These are phyloP conservation scores for Mayamaea pseudoterrestris DNA, from an alignment of 108 stramenopile genomes.

Conservation along the genomic window DNA sequence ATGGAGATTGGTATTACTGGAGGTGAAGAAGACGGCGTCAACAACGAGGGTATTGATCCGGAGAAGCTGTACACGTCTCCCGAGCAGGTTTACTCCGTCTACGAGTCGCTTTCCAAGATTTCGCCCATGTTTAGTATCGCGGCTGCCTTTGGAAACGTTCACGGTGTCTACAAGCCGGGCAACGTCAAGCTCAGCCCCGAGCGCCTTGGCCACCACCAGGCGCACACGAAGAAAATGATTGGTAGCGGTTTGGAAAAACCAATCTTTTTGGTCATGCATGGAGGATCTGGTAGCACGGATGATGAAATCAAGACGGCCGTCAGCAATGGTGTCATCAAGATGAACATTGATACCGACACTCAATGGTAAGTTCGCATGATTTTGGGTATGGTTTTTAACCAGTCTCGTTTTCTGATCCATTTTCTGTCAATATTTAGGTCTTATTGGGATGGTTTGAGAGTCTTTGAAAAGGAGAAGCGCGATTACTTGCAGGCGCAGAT, in stretches of 20 bases:
- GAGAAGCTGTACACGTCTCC: constrained; percentile 96
- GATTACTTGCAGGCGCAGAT: constrained; percentile 92
- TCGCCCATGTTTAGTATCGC: constrained; percentile 89
- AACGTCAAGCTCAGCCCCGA: constrained; percentile 87
- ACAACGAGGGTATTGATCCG: constrained; percentile 90
- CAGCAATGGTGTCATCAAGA: constrained; percentile 88
- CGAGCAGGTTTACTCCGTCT: constrained; percentile 84
- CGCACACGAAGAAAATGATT: constrained; percentile 71
- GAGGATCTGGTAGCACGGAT: constrained; percentile 91
- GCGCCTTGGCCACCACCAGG: constrained; percentile 79
- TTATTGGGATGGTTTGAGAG: constrained; percentile 86
- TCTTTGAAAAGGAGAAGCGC: constrained; percentile 66
- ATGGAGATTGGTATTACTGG: constrained; percentile 99
- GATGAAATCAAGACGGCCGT: constrained; percentile 86
- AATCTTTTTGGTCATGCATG: constrained; percentile 95
- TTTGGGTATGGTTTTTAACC: too few relatives aligned
- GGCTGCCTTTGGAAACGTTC: constrained; percentile 94
- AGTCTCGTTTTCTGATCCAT: too few relatives aligned
- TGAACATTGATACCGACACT: constrained; percentile 98
- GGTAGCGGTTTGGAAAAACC: constrained; percentile 50
- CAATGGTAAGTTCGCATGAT: too few relatives aligned
- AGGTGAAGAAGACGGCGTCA: constrained; percentile 97
- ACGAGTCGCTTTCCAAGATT: constrained; percentile 80
- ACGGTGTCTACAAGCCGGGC: constrained; percentile 96
- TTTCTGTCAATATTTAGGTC: too few relatives aligned